Evolutionary conservation across 2,329 filamentous ascomycete species (phyloP).

Genomic region (Aspergillus uvarum): DNA sequence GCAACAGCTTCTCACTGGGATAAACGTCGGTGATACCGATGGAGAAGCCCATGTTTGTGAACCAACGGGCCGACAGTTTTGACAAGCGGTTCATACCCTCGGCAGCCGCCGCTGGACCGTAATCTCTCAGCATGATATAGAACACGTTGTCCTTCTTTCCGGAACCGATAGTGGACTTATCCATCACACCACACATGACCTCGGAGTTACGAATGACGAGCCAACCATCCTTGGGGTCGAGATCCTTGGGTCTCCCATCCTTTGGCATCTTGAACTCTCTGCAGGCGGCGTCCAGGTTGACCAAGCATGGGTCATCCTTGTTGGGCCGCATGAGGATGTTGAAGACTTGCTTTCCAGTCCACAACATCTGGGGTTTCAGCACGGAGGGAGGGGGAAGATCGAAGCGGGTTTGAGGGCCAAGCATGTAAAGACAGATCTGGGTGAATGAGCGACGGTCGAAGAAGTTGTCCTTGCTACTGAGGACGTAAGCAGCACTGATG

Average conservation of each 20-base stretch:
- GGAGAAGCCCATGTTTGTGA: conserved; percentile 90
- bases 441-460: conserved; percentile 86
- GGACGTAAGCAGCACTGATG: conserved; percentile 88
- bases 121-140: conserved; percentile 94
- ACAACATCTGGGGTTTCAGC: conserved; percentile 78
- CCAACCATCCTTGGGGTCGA: conserved; percentile 86
- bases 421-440: conserved; percentile 91
- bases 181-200: conserved; percentile 96
- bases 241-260: conserved; percentile 48
- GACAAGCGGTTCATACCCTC: conserved; percentile 91
- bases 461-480: conserved; percentile 91
- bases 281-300: conserved; percentile 93
- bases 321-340: conserved; percentile 89
- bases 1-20: conserved; percentile 68
- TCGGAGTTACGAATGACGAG: conserved; percentile 94
- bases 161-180: conserved; percentile 94
- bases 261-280: conserved; percentile 62
- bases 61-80: conserved; percentile 81
- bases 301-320: conserved; percentile 72
- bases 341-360: conserved; percentile 98
- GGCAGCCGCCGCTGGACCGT: conserved; percentile 83
- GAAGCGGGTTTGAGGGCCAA: conserved; percentile 72
- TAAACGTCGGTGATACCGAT: conserved; percentile 96
- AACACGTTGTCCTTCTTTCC: conserved; percentile 98
- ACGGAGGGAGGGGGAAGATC: conserved; percentile 86